Evolutionary conservation across 768 basidiomycete species (phyloP).

Genomic region (Chiua virens): DNA sequence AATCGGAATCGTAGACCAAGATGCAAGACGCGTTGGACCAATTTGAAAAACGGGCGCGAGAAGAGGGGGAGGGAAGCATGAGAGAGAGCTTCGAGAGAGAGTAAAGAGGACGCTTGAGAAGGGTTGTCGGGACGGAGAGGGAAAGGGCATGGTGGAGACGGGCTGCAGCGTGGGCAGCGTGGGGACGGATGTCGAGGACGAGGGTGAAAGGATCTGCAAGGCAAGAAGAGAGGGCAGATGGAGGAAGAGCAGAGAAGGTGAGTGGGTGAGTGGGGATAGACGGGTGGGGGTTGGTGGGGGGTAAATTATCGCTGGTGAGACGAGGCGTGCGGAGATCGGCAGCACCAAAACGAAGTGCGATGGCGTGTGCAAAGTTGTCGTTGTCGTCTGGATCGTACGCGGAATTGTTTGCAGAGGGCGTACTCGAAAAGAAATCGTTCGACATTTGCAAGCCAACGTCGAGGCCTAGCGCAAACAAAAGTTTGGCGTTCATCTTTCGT

Average conservation of each 20-base stretch:
- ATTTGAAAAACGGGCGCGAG: constrained; percentile 57
- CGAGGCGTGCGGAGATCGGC: constrained; percentile 40
- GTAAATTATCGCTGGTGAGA: constrained; percentile 21
- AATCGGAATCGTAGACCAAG: constrained; percentile 86
- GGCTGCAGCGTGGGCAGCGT: constrained; percentile 65
- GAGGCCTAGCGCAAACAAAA: neutral
- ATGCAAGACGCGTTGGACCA: constrained; percentile 65
- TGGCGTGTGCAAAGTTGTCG: constrained; percentile 54
- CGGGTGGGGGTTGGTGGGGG: constrained; percentile 25
- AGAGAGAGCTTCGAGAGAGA: constrained; percentile 72
- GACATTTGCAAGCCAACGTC: constrained; percentile 16
- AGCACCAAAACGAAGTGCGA: constrained; percentile 45
- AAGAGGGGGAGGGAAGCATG: constrained; percentile 69
- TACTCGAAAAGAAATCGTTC: constrained; percentile 45
- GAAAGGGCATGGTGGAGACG: constrained; percentile 74
- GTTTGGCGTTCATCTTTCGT: neutral
- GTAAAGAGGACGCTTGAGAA: constrained; percentile 88
- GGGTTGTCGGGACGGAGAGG: constrained; percentile 89
- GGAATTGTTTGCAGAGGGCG: constrained; percentile 14
- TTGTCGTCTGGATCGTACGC: constrained; percentile 20
- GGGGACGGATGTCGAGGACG: constrained; percentile 86
- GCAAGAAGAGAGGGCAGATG: constrained; percentile 31
- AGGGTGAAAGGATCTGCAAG: constrained; percentile 46
- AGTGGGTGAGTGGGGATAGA: constrained; percentile 9
- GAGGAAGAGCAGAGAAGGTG: constrained; percentile 25